These are phyloP conservation scores for Salvia hispanica DNA, from an alignment of 257 asterid species.

Conservation along the genomic window DNA sequence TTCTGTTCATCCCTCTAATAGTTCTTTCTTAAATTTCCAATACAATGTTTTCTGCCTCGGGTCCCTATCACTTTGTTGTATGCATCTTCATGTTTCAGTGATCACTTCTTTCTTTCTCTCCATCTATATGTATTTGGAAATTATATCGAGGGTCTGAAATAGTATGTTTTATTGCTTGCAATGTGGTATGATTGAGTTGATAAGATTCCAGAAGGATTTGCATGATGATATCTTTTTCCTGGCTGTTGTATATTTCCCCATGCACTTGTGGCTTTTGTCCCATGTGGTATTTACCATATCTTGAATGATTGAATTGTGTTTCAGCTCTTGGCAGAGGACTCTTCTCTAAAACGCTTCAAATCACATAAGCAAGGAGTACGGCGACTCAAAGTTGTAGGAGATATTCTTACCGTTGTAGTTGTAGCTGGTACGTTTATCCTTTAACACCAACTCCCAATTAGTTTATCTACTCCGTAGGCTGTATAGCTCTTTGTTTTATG, in stretches of 20 bases:
- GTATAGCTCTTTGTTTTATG: neutral
- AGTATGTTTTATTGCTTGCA: conserved; percentile 10
- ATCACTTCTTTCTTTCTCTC: conserved; percentile 6
- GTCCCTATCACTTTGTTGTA: neutral
- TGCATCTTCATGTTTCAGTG: neutral
- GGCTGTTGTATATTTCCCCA: neutral
- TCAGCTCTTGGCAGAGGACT: conserved; percentile 77
- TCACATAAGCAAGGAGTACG: conserved; percentile 62
- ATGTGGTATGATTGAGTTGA: neutral
- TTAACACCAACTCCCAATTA: conserved; percentile 1
- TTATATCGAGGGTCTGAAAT: neutral
- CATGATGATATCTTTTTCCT: neutral
- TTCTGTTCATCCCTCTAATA: neutral
- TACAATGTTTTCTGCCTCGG: neutral
- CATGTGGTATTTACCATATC: neutral
- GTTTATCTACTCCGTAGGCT: conserved; percentile 4
- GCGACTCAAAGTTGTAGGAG: conserved; percentile 64
- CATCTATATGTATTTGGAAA: neutral
- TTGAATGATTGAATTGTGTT: conserved; percentile 31
- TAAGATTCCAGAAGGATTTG: neutral
- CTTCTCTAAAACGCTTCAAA: conserved; percentile 66
- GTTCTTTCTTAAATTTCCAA: neutral
- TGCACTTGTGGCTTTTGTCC: neutral
- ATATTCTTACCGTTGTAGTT: conserved; percentile 63
- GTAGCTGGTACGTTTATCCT: conserved; percentile 66